phyloP scores from a whole-genome alignment of 345 rosid genomes.

The Gossypium turneri region DNA sequence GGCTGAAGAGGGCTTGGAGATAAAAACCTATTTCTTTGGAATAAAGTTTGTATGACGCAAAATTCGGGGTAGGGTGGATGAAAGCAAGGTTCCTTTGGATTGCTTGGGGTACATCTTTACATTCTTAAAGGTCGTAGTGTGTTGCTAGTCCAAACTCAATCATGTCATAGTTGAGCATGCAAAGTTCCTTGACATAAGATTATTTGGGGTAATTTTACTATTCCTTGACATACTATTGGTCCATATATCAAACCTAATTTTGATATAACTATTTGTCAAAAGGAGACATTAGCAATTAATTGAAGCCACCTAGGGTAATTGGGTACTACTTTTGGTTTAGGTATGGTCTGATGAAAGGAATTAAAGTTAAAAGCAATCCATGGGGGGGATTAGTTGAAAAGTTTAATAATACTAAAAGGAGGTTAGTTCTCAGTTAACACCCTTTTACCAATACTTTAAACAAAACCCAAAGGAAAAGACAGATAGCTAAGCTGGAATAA shows the following conservation, averaged over 20 bases:
- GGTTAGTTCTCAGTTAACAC: not conserved
- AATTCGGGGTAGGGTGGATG: too few species aligned
- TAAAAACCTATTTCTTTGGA: too few species aligned
- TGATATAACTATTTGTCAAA: not conserved
- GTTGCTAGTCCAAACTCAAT: too few species aligned
- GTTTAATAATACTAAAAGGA: not conserved
- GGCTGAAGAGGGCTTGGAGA: too few species aligned
- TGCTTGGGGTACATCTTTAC: too few species aligned
- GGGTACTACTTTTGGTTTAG: not conserved
- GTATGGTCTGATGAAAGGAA: not conserved
- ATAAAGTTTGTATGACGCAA: too few species aligned
- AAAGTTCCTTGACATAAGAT: too few species aligned
- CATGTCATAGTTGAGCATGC: too few species aligned
- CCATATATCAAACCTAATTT: not conserved
- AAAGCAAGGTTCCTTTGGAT: too few species aligned
- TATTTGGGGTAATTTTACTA: too few species aligned
- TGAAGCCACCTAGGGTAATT: not conserved
- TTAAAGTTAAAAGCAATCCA: not conserved
- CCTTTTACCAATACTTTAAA: not conserved
- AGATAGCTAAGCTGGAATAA: not conserved
- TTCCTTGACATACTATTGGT: too few species aligned
- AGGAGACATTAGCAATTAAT: not conserved
- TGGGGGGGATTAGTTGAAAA: not conserved
- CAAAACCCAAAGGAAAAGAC: not conserved
- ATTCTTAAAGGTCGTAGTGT: too few species aligned